Evolutionary conservation across 495 filamentous ascomycete genomes (phyloP).

Genomic region (Lichina pygmaea): DNA sequence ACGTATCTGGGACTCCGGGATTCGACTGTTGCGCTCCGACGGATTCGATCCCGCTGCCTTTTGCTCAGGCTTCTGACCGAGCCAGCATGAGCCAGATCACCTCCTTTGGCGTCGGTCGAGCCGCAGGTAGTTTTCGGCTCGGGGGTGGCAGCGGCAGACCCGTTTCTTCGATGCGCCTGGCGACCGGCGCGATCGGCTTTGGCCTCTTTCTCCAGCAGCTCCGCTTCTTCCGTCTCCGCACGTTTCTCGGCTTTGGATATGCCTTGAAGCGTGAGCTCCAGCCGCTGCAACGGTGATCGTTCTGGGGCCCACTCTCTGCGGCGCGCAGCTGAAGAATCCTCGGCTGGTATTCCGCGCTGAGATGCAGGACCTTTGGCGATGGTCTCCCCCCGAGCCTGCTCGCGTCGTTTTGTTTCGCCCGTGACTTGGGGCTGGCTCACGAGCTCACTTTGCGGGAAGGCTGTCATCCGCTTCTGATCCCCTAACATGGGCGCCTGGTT

Average conservation of each 20-base stretch:
- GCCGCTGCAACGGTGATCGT: slow-evolving; percentile 69
- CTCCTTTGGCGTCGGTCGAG: neutral
- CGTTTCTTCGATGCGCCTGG: neutral
- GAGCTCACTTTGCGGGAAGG: too few species aligned
- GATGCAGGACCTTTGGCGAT: too few species aligned
- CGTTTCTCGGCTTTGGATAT: slow-evolving; percentile 84
- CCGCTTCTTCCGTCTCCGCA: slow-evolving; percentile 53
- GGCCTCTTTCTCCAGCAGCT: slow-evolving; percentile 27
- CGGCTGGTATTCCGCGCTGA: too few species aligned
- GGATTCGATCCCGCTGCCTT: slow-evolving; percentile 18
- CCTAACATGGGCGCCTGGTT: too few species aligned
- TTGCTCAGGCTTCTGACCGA: slow-evolving; percentile 16
- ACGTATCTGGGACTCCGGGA: slow-evolving; percentile 1
- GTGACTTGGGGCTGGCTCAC: too few species aligned
- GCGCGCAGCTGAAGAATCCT: too few species aligned
- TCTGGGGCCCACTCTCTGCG: slow-evolving; percentile 33
- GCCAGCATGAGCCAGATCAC: slow-evolving; percentile 11
- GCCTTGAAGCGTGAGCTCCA: slow-evolving; percentile 65
- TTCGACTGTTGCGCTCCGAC: slow-evolving; percentile 6
- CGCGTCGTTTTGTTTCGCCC: too few species aligned
- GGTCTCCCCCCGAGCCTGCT: too few species aligned
- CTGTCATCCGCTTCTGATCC: too few species aligned
- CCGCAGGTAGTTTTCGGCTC: neutral
- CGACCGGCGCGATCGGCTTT: slow-evolving; percentile 12
- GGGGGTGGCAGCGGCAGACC: neutral